Evolutionary conservation across 208 protist genomes (phyloP).

Genomic region (Leishmania braziliensis): DNA sequence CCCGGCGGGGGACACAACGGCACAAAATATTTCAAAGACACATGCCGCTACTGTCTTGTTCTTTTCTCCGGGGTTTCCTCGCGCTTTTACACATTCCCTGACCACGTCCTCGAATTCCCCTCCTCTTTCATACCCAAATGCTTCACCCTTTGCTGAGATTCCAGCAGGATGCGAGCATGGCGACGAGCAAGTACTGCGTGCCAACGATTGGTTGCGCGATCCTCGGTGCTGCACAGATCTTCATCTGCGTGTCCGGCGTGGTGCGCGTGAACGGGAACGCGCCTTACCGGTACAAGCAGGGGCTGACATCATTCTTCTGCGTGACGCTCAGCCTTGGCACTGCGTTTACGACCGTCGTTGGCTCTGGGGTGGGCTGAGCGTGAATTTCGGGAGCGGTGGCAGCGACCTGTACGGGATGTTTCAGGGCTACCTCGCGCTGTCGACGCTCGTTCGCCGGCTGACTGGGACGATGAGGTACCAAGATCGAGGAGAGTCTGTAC

Average conservation of each 20-base stretch:
- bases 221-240: slow-evolving; percentile 56
- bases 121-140: not conserved
- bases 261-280: slow-evolving; percentile 79
- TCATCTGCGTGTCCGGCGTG: slow-evolving; percentile 52
- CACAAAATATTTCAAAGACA: too few species aligned
- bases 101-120: too few species aligned
- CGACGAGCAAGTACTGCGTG: slow-evolving; percentile 58
- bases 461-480: too few species aligned
- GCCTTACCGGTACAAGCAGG: slow-evolving; percentile 43
- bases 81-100: too few species aligned
- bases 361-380: slow-evolving; percentile 50
- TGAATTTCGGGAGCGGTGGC: slow-evolving; percentile 29
- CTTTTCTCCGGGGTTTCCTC: too few species aligned
- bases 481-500: slow-evolving; percentile 22
- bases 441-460: slow-evolving; percentile 50
- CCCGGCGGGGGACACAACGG: not conserved
- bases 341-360: slow-evolving; percentile 66
- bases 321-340: slow-evolving; percentile 76
- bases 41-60: too few species aligned
- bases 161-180: slow-evolving; percentile 51
- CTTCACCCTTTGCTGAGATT: slow-evolving; percentile 18
- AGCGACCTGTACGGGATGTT: slow-evolving; percentile 41
- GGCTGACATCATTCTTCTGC: slow-evolving; percentile 77
- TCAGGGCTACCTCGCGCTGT: slow-evolving; percentile 62
- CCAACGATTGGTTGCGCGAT: slow-evolving; percentile 63